Percentiles rank a stretch among this genome's conserved stretches.
phyloP scores from a whole-genome alignment of 345 rosid genomes.

The Eucalyptus pauciflora region DNA sequence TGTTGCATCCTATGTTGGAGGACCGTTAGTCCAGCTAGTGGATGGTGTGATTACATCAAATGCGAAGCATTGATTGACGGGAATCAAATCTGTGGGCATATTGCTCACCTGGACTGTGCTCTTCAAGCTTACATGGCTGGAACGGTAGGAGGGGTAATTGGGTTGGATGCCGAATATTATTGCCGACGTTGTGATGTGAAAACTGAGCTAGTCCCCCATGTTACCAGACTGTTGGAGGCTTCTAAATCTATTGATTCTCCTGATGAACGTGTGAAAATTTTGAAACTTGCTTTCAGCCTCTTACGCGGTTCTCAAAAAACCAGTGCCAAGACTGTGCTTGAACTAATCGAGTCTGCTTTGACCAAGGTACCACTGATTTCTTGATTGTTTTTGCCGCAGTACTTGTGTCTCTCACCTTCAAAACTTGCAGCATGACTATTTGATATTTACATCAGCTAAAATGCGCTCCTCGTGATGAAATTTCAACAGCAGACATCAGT shows the following conservation, averaged over 20 bases:
- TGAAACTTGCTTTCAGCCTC: slow-evolving; percentile 46
- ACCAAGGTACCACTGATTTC: slow-evolving; percentile 35
- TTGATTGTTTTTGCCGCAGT: neutral
- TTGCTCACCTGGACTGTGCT: slow-evolving; percentile 85
- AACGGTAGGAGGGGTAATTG: slow-evolving; percentile 71
- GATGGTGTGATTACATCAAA: slow-evolving; percentile 59
- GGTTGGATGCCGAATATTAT: slow-evolving; percentile 82
- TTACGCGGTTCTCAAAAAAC: slow-evolving; percentile 49
- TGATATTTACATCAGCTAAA: slow-evolving; percentile 45
- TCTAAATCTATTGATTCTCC: slow-evolving; percentile 41
- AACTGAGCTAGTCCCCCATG: slow-evolving; percentile 61
- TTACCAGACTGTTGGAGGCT: slow-evolving; percentile 29
- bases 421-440: neutral
- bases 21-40: slow-evolving; percentile 26
- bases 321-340: slow-evolving; percentile 32
- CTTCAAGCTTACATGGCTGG: slow-evolving; percentile 84
- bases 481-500: slow-evolving; percentile 38
- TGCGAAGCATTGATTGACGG: slow-evolving; percentile 53
- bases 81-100: slow-evolving; percentile 56
- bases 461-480: slow-evolving; percentile 28
- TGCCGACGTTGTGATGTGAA: slow-evolving; percentile 79
- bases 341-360: slow-evolving; percentile 33
- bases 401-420: neutral
- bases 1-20: slow-evolving; percentile 81
- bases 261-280: slow-evolving; percentile 44